Evolutionary conservation across 1,284 basidiomycete genomes (phyloP), one percentile per base, ranked within the genome.

Genomic region (Lignosus rhinocerotis): DNA sequence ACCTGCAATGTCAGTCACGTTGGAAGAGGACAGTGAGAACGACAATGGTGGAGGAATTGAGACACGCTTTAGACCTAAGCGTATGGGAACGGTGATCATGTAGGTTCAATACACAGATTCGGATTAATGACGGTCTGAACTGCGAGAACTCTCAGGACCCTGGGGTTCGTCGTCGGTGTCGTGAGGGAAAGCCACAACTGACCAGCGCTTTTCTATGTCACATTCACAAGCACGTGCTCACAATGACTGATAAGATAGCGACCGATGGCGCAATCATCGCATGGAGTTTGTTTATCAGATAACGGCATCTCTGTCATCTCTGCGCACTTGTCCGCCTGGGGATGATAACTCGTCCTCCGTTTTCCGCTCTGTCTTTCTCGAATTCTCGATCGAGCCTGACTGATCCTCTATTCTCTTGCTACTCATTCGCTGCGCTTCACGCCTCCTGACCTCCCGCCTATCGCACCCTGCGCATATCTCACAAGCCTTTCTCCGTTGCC

Each of bases 221-320:
- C 21, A 8, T 25, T 32, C 38, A 5, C 43, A 19, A 12, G 42
- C 42, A 19, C 17, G 17, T 31, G 42, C n/a, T 16, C 17, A 7
- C 4, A 30, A 44, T 46, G 41, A 39, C 43, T 41, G 49, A 56
- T 56, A 51, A 51, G 55, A 56, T 56, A 52, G 25, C n/a, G 34
- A 17, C 25, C 34, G 46, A 55, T 55, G 42, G 54, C 54, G 54
- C 54, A 38, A 55, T 55, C 17, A 55, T 55, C 54, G 41, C 39
- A 42, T 33, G 41, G 9, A 33, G 9, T 44, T 44, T 53, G 51
- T 49, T 49, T 60, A 56, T 60, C 39, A 32, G 19, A 21, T 30
- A 42, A 36, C 44, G 60, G 34, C 48, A 58, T 61, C 47, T 50
- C 53, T 53, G 54, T 51, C 43, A 55, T 50, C 19, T 38, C 44